These are phyloP conservation scores for Fusarium multiceps DNA, from an alignment of 2,329 filamentous ascomycete genomes.

Conservation along the genomic window DNA sequence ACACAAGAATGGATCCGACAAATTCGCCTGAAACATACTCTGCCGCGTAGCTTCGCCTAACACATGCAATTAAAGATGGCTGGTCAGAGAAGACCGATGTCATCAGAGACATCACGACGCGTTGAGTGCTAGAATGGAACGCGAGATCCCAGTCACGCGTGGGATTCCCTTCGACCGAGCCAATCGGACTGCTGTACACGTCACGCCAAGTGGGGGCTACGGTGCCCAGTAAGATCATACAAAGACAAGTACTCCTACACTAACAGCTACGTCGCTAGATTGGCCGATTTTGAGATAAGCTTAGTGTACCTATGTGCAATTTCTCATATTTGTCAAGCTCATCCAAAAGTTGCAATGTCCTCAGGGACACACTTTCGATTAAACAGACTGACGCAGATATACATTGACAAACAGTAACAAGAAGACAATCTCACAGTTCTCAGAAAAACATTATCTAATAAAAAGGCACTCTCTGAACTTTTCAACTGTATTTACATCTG, in stretches of 20 bases:
- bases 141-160: background rate
- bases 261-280: fast-evolving
- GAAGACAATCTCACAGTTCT: fast-evolving
- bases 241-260: background rate
- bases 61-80: background rate
- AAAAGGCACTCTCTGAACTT: background rate
- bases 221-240: fast-evolving
- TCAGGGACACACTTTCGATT: fast-evolving
- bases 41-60: background rate
- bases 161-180: background rate
- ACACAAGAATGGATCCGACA: background rate
- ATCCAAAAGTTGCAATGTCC: fast-evolving
- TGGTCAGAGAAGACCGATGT: background rate
- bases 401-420: background rate
- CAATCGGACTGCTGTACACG: background rate
- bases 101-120: background rate
- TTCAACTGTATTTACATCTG: background rate
- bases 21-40: background rate
- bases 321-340: background rate
- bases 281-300: too few relatives aligned
- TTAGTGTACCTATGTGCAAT: fast-evolving
- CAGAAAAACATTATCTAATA: background rate
- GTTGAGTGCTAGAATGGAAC: too few relatives aligned
- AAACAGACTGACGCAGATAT: background rate
- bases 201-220: fast-evolving